Percentiles rank a stretch among this genome's conserved stretches.
Conservation (phyloP, 257 asterid genomes). For the Striga asiatica region DNA sequence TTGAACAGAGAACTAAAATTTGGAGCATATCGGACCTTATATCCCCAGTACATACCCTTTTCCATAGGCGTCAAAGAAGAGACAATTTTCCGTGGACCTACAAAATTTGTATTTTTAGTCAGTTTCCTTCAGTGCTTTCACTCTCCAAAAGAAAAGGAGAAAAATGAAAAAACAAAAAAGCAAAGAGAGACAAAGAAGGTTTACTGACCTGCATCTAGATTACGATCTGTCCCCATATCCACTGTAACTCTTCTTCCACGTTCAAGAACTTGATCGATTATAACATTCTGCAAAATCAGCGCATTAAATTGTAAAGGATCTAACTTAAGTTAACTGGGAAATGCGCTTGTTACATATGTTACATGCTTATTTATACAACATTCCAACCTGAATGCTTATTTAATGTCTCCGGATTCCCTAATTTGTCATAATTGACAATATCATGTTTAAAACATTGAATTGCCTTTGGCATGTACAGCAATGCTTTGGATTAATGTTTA, state of each 20-base stretch:
- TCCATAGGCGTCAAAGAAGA: constrained; percentile 72
- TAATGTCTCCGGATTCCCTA: too few species aligned
- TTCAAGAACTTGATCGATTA: constrained; percentile 52
- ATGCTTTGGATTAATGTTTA: too few species aligned
- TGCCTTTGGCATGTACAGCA: neutral
- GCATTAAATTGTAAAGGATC: constrained; percentile 14
- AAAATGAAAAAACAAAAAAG: too few species aligned
- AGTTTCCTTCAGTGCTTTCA: neutral
- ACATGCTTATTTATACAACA: too few species aligned
- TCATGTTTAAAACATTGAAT: neutral
- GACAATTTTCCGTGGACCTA: constrained; percentile 69
- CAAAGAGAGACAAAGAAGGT: constrained; percentile 3
- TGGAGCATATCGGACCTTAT: constrained; percentile 79
- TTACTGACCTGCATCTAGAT: constrained; percentile 53
- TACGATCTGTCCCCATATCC: constrained; percentile 72
- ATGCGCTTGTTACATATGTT: too few species aligned
- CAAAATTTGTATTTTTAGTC: constrained; percentile 10
- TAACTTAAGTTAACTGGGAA: too few species aligned
- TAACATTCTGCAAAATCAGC: constrained; percentile 46
- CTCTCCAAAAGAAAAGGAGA: too few species aligned
- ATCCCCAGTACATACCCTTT: constrained; percentile 95
- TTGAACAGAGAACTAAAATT: constrained; percentile 69
- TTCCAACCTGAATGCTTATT: too few species aligned
- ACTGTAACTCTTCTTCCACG: constrained; percentile 93
- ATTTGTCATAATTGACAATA: too few species aligned